Base-by-base conservation (phyloP, 2,329 filamentous ascomycete species). In the Aspergillus fumigatus region DNA sequence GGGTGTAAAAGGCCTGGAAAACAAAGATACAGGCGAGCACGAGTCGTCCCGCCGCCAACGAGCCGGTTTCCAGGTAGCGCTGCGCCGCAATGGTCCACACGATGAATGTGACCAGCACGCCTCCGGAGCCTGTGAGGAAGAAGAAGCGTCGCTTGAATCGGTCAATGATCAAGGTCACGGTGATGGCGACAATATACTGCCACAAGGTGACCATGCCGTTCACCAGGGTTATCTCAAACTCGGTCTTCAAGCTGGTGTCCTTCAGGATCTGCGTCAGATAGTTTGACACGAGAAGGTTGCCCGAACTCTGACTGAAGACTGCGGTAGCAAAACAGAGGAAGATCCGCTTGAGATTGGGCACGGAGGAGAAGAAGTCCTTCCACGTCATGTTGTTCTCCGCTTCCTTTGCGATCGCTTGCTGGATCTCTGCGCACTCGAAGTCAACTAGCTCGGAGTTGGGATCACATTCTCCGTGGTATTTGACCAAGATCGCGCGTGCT, bases 1-100 rank as follows among this genome's bases (percentile, higher is more conserved):
- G 69, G 0, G 72, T 76, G 52, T 78, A 78, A 38, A 77, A 76
- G 0, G 65, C 69, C 26, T 76, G 71, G 61, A 76, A 78, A 35
- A 77, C 52, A 57, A 78, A 78, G 54, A 79, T 76, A 54, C 73
- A 77, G 0, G 73, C 74, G 3, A 79, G 60, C 0, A 77, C 75
- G 0, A 75, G 61, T 1, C 71, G 68, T 0, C 69, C 43, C 53
- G 71, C 52, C 60, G 70, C 58, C 65, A 74, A 23, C 3, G 62
- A 61, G 41, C 52, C 54, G 25, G 60, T 52, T 23, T 62, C 57
- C 14, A 65, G 55, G 49, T 71, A 68, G 45, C 77, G 80, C 27
- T 84, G 82, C 63, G 78, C 75, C 40, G 68, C 75, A 8, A 73
- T 84, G 1, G 69, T 84, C 48, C 77, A 81, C 48, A 78, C 80